Conservation (phyloP, 1,139 yeast genomes). For the Saccharomycopsis hybrid region DNA sequence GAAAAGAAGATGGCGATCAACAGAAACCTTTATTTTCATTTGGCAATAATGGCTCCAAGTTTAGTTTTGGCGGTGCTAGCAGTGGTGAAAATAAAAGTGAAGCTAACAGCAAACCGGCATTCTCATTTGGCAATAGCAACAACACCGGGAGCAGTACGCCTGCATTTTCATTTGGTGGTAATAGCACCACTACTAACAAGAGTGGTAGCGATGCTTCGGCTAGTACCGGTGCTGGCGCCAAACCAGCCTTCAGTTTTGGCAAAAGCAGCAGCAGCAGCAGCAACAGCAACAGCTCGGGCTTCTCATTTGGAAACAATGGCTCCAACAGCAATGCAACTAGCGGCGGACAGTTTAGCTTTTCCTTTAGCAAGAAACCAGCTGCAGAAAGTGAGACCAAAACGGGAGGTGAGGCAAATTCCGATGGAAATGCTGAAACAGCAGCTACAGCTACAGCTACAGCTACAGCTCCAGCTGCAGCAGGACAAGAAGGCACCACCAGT, state of each 20-base stretch:
- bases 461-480: not conserved
- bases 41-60: slow-evolving; percentile 22
- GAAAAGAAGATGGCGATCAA: not conserved
- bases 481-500: no score
- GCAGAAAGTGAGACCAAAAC: slow-evolving; percentile 16
- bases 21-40: slow-evolving; percentile 30
- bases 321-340: slow-evolving; percentile 21
- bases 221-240: slow-evolving; percentile 14
- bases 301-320: slow-evolving; percentile 23
- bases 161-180: not conserved
- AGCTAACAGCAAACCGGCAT: not conserved
- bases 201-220: not conserved
- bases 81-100: not conserved
- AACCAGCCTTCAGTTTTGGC: slow-evolving; percentile 28
- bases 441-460: not conserved
- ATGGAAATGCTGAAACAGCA: slow-evolving; percentile 27
- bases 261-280: slow-evolving; percentile 13
- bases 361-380: slow-evolving; percentile 17
- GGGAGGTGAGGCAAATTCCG: slow-evolving; percentile 25
- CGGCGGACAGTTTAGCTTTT: slow-evolving; percentile 28
- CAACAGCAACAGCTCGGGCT: slow-evolving; percentile 10
- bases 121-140: not conserved
- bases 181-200: not conserved
- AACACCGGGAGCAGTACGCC: not conserved
- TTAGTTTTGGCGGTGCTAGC: not conserved